phyloP scores from a whole-genome alignment of 352 stramenopile genomes.

The Pythium brassicae region DNA sequence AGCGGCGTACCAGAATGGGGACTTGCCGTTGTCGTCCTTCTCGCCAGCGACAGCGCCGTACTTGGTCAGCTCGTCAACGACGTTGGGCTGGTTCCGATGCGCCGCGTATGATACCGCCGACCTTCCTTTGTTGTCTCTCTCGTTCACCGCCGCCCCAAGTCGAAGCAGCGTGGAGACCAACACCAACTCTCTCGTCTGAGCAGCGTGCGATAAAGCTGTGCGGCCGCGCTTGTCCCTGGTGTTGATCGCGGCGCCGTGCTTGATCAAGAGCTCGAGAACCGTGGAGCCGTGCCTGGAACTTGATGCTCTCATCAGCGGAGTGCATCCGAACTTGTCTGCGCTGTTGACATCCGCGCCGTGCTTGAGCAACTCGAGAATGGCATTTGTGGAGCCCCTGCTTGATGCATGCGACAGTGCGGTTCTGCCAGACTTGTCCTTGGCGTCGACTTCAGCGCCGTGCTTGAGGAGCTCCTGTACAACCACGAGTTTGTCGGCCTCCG shows the following conservation, averaged over 20 bases:
- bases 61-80: not conserved
- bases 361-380: not conserved
- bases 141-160: not conserved
- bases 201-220: not conserved
- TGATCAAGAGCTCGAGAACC: not conserved
- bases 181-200: not conserved
- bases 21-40: not conserved
- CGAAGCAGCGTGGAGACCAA: not conserved
- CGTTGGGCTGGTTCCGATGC: too few species aligned
- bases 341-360: not conserved
- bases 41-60: not conserved
- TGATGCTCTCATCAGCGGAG: not conserved
- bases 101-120: not conserved
- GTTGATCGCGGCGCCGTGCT: not conserved
- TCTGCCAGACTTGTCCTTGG: not conserved
- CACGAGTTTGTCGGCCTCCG: not conserved
- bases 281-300: not conserved
- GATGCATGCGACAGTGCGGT: not conserved
- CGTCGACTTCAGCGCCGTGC: not conserved
- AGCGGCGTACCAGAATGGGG: not conserved
- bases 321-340: not conserved
- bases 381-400: not conserved
- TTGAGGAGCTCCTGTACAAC: not conserved
- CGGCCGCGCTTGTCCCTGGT: not conserved
- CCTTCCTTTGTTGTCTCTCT: not conserved